Conservation (phyloP, 495 filamentous ascomycete species). For the Lasiosphaeria hispida region DNA sequence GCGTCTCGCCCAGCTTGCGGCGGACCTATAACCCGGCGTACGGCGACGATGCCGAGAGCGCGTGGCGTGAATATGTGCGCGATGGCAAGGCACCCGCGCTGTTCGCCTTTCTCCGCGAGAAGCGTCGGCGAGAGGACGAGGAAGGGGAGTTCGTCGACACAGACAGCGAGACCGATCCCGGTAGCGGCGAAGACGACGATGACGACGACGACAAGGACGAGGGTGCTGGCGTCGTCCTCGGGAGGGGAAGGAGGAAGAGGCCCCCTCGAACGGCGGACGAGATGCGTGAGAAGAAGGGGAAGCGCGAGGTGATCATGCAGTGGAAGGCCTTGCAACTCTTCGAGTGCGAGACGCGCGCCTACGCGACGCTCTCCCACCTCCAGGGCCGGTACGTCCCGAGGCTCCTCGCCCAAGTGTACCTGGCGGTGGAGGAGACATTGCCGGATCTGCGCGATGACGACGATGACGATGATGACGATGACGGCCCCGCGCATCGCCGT, state of each 20-base stretch:
- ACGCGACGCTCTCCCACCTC: neutral
- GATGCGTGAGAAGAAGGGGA: neutral
- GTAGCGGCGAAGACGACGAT: neutral
- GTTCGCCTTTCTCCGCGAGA: neutral
- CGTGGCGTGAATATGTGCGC: neutral
- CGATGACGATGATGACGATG: too few species aligned
- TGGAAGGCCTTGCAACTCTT: neutral
- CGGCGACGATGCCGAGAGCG: neutral
- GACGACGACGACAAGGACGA: neutral
- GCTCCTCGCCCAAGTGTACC: neutral
- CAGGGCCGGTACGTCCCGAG: conserved; percentile 1
- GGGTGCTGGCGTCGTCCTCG: too few species aligned
- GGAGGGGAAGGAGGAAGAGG: too few species aligned
- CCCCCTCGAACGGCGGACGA: neutral
- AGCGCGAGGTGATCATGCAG: conserved; percentile 3
- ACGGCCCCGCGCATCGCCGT: neutral
- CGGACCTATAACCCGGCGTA: neutral
- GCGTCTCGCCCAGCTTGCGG: neutral
- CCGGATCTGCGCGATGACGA: neutral
- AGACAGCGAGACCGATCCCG: conserved; percentile 5
- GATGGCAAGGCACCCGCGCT: neutral
- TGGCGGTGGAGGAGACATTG: neutral
- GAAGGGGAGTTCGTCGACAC: neutral
- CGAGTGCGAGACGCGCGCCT: neutral
- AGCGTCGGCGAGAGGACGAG: neutral